Base-by-base conservation (phyloP, 1,139 yeast species). In the Pneumocystis carinii region DNA sequence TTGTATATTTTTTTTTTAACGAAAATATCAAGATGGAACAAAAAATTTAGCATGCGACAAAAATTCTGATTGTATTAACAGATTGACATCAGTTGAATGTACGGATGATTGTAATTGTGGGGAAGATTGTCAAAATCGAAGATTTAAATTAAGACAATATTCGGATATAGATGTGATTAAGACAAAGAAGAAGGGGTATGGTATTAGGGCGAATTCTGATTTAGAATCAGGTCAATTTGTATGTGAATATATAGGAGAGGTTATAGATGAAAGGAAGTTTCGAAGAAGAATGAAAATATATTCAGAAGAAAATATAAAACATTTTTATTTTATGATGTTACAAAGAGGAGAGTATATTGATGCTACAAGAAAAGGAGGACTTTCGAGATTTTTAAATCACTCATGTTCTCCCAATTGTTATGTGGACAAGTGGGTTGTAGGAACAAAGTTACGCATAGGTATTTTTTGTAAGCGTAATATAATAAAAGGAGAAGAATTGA, bases 351-450 rank as follows among this genome's bases (percentile, higher is more conserved):
- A 92, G 71, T 92, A 89, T 72, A 88, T 92, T 65, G 98, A 92
- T 74, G 98, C 98, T 61, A 90, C 97, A 1, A 78, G 81, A 62
- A 86, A 82, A 74, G 98, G 97, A 2, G 83, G 90, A 29, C 75
- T 90, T 65, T 96, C 95, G 0, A 78, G 98, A 66, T 92, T 90
- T 75, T 87, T 94, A 70, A 92, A 92, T 72, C 98, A 92, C 74
- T 88, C 96, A 24, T 92, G 98, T 74, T 83, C 81, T 68, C 97
- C 98, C 5, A 92, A 92, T 74, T 92, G 96, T 24, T 89, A 82
- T 71, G 96, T 92, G 59, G 97, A 90, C 73, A 92, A 92, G 75
- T 92, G 98, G 98, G 94, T 90, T 24, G 97, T 92, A 17, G 92
- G 90, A 27, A 88, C 87, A 67, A 86, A 87, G 72, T 78, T 89